Conservation (phyloP, 1,284 basidiomycete genomes). For the Ceratobasidium sp. region DNA sequence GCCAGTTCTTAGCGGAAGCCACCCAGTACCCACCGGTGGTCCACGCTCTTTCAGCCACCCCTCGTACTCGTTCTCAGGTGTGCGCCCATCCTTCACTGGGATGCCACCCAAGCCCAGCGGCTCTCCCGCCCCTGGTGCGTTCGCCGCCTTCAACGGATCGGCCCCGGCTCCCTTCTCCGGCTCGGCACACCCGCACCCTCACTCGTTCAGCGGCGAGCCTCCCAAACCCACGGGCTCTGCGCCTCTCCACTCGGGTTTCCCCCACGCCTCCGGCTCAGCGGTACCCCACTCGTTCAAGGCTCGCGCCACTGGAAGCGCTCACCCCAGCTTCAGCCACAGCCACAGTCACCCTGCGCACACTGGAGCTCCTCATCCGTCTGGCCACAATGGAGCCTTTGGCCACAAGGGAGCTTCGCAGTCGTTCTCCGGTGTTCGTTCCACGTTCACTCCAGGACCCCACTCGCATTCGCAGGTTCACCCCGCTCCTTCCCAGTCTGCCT, state of each 20-base stretch:
- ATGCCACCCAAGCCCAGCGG: constrained; percentile 2
- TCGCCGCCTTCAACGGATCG: background rate
- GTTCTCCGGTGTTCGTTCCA: constrained; percentile 7
- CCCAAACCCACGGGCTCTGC: constrained; percentile 4
- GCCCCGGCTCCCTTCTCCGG: background rate
- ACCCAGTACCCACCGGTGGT: constrained; percentile 1
- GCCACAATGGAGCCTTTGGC: background rate
- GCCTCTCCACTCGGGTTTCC: background rate
- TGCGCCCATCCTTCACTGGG: constrained; percentile 13
- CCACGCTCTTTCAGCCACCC: constrained; percentile 20
- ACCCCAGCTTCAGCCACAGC: background rate
- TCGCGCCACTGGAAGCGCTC: background rate
- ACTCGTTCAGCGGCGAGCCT: constrained; percentile 9
- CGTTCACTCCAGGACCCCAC: constrained; percentile 11
- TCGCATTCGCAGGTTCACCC: constrained; percentile 1
- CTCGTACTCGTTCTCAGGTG: constrained; percentile 3
- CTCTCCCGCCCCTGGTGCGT: background rate
- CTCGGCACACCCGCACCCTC: background rate
- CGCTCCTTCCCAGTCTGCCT: constrained; percentile 4
- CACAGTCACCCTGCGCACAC: background rate
- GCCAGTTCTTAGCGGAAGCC: background rate
- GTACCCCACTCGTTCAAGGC: constrained; percentile 14
- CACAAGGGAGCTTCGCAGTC: background rate
- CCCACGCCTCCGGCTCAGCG: background rate
- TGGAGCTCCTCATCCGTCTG: background rate